Conservation (phyloP, 139 green algal species). For the Eudorina sp. region DNA sequence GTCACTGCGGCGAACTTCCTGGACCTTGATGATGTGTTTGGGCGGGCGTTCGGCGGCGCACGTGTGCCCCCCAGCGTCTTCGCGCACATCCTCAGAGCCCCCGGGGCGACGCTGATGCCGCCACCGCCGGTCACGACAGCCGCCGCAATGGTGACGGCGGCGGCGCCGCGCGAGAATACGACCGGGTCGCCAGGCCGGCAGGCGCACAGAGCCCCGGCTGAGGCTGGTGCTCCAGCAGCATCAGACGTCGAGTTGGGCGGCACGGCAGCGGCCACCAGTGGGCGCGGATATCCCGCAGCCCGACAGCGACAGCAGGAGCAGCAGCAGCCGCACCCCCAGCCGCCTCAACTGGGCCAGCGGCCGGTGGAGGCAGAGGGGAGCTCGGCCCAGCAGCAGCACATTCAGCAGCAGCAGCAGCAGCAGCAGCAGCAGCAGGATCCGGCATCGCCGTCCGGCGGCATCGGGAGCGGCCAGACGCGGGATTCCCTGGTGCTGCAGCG, state of each 20-base stretch:
- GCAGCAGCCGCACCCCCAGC: background rate
- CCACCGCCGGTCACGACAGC: background rate
- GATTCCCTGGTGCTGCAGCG: background rate
- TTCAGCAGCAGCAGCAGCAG: background rate
- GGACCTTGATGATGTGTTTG: constrained; percentile 23
- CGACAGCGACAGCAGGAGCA: background rate
- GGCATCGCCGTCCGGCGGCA: no score
- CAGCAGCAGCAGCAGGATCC: background rate
- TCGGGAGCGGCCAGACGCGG: background rate
- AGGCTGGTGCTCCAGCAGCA: no score
- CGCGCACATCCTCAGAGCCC: constrained; percentile 9
- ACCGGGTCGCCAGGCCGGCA: no score
- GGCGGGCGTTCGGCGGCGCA: constrained; percentile 19
- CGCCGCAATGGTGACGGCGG: no score
- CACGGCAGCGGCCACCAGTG: no score
- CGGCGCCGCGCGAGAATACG: no score
- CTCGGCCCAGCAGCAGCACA: background rate
- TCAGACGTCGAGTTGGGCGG: no score
- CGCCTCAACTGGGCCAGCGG: background rate
- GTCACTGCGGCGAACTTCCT: constrained; percentile 1
- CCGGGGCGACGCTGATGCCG: constrained; percentile 7
- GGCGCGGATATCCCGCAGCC: no score
- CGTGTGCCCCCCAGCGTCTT: constrained; percentile 40
- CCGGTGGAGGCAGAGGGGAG: background rate
- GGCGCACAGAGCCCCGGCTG: no score